Evolutionary conservation across 441 rosid species (phyloP), one percentile per base, ranked within the genome.

Genomic region (Dalechampia spathulata): DNA sequence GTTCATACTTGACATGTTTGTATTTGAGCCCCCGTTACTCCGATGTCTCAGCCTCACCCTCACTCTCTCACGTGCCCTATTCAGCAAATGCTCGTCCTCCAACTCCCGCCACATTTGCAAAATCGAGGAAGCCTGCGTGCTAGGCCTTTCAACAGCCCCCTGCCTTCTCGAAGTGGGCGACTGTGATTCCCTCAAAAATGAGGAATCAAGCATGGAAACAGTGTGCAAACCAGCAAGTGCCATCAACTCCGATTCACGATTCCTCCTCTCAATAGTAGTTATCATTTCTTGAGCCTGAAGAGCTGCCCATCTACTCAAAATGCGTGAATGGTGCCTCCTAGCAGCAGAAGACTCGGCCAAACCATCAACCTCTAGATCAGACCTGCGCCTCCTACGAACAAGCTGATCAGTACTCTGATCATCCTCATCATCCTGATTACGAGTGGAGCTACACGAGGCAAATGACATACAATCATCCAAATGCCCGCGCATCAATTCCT

Each of bases 231-330:
- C 90, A 0, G 96, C 96, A 44, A 87, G 75, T 0, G 92, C 96
- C 90, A 87, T 81, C 71, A 87, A 72, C 62, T 87, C 96, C 0
- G 96, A 78, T 75, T 87, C 96, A 2, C 81, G 80, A 58, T 81
- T 85, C 78, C 93, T 73, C 78, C 86, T 85, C 73, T 87, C 96
- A 9, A 87, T 78, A 0, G 90, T 83, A 17, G 96, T 85, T 8
- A 87, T 87, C 96, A 87, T 87, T 72, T 87, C 90, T 68, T 85
- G 96, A 6, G 96, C 96, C 58, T 87, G 96, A 64, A 92, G 72
- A 9, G 93, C 93, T 58, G 93, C 96, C 96, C 93, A 87, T 52
- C 76, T 57, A 62, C 96, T 83, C 70, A 85, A 69, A 67, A 87
- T 85, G 44, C 90, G 74, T 0, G 96, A 83, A 57, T 81, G 90